Evolutionary conservation across 2,329 filamentous ascomycete species (phyloP), one percentile per base, ranked within the genome.

Genomic region (Phyllosticta capitalensis): DNA sequence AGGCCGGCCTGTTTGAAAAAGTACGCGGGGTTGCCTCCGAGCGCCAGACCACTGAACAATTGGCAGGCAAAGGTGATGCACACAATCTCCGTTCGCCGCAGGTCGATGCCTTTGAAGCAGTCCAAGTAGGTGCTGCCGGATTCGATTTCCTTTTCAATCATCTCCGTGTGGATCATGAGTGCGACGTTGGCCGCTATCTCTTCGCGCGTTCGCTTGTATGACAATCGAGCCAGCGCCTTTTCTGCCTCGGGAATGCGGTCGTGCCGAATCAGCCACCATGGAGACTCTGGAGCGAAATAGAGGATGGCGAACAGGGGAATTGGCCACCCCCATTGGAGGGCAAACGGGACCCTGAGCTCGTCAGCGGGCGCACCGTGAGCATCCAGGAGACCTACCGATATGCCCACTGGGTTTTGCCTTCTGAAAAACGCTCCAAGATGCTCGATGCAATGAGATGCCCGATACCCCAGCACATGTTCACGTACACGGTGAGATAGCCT

Each of bases 121-220:
- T 95, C 90, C 64, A 80, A 73, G 72, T 92, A 95, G 52, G 80
- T 84, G 9, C 88, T 83, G 24, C 89, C 89, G 2, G 87, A 89
- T 28, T 61, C 61, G 59, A 90, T 86, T 70, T 81, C 76, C 68
- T 89, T 81, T 70, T 95, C 90, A n/a, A 95, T 76, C 1, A 87
- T 86, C 1, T 88, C 91, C 0, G 90, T 95, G 68, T 94, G 88
- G 3, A 90, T 83, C 84, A 96, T 95, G 89, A 95, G 92, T 64
- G 88, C 85, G 62, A 95, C 67, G 52, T 70, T 68, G 12, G 65
- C 63, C 1, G 86, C 88, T 26, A 90, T 75, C 5, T 45, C 22
- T 9, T 69, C 66, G 53, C 69, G 68, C 9, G 65, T 63, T 22
- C 69, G 67, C 61, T 67, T 67, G 24, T 85, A 85, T 1, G 86